Conservation (phyloP, 208 protist species). For the Tritrichomonas musculus region DNA sequence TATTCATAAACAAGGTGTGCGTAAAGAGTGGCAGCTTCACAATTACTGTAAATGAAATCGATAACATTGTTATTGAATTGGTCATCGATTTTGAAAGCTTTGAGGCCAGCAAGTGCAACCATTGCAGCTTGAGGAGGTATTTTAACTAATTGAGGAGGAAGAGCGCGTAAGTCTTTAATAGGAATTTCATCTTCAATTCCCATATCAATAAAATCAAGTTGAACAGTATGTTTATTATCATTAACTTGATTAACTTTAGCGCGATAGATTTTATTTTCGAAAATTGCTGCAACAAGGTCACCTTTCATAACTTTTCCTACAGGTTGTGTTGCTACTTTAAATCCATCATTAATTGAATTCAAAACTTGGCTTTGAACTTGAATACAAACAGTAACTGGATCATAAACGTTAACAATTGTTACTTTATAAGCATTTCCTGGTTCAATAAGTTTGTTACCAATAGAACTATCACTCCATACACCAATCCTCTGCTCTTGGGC, state of each 20-base stretch:
- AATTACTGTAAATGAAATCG: background rate
- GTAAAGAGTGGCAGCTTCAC: background rate
- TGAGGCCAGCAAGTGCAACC: background rate
- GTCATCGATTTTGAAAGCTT: background rate
- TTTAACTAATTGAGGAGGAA: background rate
- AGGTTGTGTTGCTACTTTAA: background rate
- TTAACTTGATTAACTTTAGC: background rate
- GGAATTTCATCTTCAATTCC: background rate
- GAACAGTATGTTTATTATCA: background rate
- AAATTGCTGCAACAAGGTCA: background rate
- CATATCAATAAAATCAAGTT: background rate
- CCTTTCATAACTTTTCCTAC: background rate
- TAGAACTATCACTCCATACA: background rate
- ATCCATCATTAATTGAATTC: background rate
- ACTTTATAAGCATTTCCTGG: background rate
- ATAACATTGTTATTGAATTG: background rate
- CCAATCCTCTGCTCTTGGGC: background rate
- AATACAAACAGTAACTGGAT: background rate
- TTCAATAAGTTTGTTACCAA: background rate
- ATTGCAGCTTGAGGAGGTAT: background rate
- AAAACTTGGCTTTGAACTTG: background rate
- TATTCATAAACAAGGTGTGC: background rate
- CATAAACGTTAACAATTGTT: background rate
- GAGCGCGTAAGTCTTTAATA: background rate
- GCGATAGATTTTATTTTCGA: background rate